These are phyloP conservation scores for Xylaria sp. DNA, from an alignment of 2,329 filamentous ascomycete genomes.

Conservation along the genomic window DNA sequence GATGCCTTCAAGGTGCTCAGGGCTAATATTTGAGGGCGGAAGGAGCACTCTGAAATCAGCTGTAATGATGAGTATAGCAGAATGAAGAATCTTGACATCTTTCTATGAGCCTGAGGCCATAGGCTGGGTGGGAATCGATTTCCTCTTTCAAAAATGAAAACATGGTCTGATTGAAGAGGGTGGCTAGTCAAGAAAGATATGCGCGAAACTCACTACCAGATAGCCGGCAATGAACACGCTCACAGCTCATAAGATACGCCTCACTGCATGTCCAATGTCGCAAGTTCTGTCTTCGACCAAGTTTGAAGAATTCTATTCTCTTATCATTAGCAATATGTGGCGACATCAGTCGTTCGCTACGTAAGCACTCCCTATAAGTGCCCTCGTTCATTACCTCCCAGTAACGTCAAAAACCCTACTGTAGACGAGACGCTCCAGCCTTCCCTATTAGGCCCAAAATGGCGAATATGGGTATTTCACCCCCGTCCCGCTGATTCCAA, in stretches of 20 bases:
- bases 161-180: too few species aligned
- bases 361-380: neutral
- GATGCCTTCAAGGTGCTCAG: constrained; percentile 41
- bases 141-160: neutral
- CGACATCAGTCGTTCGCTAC: constrained; percentile 10
- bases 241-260: neutral
- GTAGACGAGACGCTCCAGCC: neutral
- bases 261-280: neutral
- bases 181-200: neutral
- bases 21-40: constrained; percentile 33
- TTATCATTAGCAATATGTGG: constrained; percentile 16
- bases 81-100: too few species aligned
- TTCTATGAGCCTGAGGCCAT: too few species aligned
- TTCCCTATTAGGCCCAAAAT: neutral
- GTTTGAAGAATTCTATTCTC: neutral
- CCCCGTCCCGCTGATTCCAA: too few species aligned
- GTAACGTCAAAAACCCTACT: neutral
- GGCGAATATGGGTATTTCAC: too few species aligned
- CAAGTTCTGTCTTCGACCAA: neutral
- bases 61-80: too few species aligned
- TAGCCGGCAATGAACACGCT: neutral
- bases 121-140: too few species aligned
- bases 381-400: constrained; percentile 1
- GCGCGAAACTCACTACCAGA: neutral
- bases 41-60: neutral